phyloP scores from a whole-genome alignment of 176 grass and related monocot genomes.

The Secale cereale region DNA sequence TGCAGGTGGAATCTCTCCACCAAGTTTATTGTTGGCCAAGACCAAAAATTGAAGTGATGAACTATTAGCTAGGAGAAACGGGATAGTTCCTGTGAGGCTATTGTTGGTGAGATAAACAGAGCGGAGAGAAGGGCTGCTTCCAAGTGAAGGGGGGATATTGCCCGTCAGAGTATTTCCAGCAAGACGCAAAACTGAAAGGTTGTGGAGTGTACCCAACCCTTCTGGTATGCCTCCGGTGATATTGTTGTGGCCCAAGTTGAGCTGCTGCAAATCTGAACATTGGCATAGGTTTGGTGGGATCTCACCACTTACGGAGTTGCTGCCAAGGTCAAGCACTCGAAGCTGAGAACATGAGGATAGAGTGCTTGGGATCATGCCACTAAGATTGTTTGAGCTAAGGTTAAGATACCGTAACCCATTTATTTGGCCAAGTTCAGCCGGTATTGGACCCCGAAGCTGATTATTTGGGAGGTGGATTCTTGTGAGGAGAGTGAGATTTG shows the following conservation, averaged over 20 bases:
- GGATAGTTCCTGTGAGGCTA: constrained; percentile 28
- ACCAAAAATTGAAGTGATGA: neutral
- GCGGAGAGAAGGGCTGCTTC: neutral
- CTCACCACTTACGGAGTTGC: no score
- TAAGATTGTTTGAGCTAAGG: neutral
- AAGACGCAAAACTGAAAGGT: constrained; percentile 25
- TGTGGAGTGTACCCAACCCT: neutral
- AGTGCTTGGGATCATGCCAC: neutral
- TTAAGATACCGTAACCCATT: neutral
- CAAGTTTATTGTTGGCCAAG: constrained; percentile 10
- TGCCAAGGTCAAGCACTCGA: neutral
- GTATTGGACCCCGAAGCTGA: neutral
- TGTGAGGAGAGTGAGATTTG: neutral
- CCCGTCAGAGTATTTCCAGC: neutral
- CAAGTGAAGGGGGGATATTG: constrained; percentile 8
- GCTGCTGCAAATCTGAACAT: neutral
- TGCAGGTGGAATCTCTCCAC: constrained; percentile 12
- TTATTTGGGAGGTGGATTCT: neutral
- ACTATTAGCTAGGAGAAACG: neutral
- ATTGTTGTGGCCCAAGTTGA: neutral
- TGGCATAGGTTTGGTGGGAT: neutral
- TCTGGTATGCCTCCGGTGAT: neutral
- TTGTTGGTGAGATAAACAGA: constrained; percentile 13
- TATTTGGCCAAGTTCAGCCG: neutral
- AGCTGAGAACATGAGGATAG: neutral